Base-by-base conservation (phyloP, 2,329 filamentous ascomycete species). In the Botrytis fragariae region DNA sequence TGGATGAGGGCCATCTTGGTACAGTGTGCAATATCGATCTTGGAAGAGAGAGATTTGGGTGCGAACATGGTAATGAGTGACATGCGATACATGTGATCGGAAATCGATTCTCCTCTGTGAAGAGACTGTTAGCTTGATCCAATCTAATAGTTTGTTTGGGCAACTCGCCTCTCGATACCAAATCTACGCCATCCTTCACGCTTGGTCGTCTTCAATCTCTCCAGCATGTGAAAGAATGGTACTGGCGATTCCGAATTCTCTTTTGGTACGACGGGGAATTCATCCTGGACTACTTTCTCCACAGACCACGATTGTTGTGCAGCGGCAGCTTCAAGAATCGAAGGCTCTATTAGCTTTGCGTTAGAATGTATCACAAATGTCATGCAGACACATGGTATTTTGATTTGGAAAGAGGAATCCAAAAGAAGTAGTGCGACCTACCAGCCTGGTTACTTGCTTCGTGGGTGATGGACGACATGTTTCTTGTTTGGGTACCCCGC, bases 21-120 rank as follows among this genome's bases (percentile, higher is more conserved):
- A 86, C 96, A 99, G 78, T 91, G 91, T 39, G 88, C 84, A 57
- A 97, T 87, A 81, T 98, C 92, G 79, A 98, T 86, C 57, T 88
- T 88, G 0, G 89, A 84, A 3, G 90, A 87, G 18, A 98, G 88
- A 1, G 91, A 84, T 0, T 93, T 87, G 2, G 96, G 95, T 3
- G 94, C 94, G 77, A 98, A 89, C 91, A 99, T 93, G 76, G 93
- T 94, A 82, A 99, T 94, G 78, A 99, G 89, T 68, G 95, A 94
- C 96, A 99, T 99, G 84, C 96, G 94, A 84, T 98, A 99, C 96
- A 99, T 99, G 87, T 99, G 96, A 84, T 99, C 96, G 71, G 93
- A 89, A 81, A 99, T 98, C 2, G 94, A 97, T 83, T 99, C 96
- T 81, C 93, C 92, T 73, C 87, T 90, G 6, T 16, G 48, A 4